Evolutionary conservation across 2,329 filamentous ascomycete species (phyloP).

Genomic region (Coniosporium tulheliwenetii): DNA sequence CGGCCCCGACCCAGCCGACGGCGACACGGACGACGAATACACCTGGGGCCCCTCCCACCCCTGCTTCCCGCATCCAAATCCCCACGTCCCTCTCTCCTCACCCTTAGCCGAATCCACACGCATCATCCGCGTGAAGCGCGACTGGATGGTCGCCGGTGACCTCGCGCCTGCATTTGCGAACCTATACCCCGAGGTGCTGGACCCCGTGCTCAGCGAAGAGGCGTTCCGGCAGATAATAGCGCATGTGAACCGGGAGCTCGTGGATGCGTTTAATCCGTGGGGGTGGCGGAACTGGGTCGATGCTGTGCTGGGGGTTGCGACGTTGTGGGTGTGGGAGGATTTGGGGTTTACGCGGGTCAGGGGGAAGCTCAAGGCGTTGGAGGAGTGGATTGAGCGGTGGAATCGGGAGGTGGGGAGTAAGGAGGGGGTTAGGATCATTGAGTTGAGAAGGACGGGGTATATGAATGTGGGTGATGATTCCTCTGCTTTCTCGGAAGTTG

Average conservation of each 20-base stretch:
- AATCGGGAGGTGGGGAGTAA: constrained; percentile 50
- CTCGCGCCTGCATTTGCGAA: constrained; percentile 88
- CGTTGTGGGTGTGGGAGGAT: constrained; percentile 93
- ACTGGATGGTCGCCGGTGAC: constrained; percentile 84
- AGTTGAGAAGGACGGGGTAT: constrained; percentile 70
- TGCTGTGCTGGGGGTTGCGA: constrained; percentile 54
- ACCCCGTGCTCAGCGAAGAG: constrained; percentile 68
- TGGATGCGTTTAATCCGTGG: constrained; percentile 68
- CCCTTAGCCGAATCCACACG: constrained; percentile 62
- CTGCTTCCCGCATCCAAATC: constrained; percentile 85
- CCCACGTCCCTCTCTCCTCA: constrained; percentile 69
- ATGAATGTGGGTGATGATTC: constrained; percentile 47
- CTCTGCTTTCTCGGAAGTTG: background rate
- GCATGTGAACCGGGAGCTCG: constrained; percentile 63
- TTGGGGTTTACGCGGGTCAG: constrained; percentile 65
- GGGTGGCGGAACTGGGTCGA: constrained; percentile 65
- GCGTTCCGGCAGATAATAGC: constrained; percentile 75
- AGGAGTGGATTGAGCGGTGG: constrained; percentile 76
- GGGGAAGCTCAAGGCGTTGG: constrained; percentile 50
- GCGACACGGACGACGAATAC: constrained; percentile 49
- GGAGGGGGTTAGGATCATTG: constrained; percentile 57
- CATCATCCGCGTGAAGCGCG: constrained; percentile 78
- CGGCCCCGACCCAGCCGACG: constrained; percentile 25
- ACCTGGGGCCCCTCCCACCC: constrained; percentile 91
- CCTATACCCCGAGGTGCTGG: constrained; percentile 88